Evolutionary conservation across 108 stramenopile genomes (phyloP), one percentile per base, ranked within the genome.

Genomic region (Nannochloropsis oceanica): DNA sequence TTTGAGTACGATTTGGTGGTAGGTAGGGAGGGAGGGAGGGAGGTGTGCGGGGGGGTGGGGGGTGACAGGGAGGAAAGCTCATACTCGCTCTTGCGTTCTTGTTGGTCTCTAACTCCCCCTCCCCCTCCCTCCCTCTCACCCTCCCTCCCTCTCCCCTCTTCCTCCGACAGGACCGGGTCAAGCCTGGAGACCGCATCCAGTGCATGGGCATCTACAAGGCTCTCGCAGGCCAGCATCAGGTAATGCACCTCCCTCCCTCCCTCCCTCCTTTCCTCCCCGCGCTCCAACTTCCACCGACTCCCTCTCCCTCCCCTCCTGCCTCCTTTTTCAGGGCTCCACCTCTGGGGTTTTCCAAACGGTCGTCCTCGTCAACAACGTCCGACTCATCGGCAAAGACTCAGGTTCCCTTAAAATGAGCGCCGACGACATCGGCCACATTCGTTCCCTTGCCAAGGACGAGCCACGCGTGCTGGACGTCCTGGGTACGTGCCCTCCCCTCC

Each of bases 111-210:
- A n/a, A n/a, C n/a, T n/a, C n/a, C n/a, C n/a, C n/a, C n/a, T n/a
- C n/a, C n/a, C n/a, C n/a, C n/a, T n/a, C n/a, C n/a, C n/a, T n/a
- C n/a, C n/a, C n/a, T n/a, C n/a, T n/a, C 25, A 22, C 82, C 82
- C 82, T 42, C 82, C 27, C 43, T 13, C 43, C 82, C 34, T 43
- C 82, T 42, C 82, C 82, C 13, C 82, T 83, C 81, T 26, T 26
- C 81, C n/a, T n/a, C n/a, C 46, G 46, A 13, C 46, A 50, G 46
- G 97, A 99, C 88, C 87, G 87, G 42, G 93, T 97, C 82, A 99
- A 99, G 84, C 99, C 99, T 11, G 99, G 99, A 0, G 99, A 99
- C 90, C 92, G 99, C 14, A 95, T 98, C 44, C 90, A 92, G 84
- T 22, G 20, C 43, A 92, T 94, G 26, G 97, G 97, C 13, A 94